Percentiles rank a stretch among this genome's conserved stretches.
Evolutionary conservation across 163 green algal species (phyloP).

Genomic region (Trebouxiophyceae sp.): DNA sequence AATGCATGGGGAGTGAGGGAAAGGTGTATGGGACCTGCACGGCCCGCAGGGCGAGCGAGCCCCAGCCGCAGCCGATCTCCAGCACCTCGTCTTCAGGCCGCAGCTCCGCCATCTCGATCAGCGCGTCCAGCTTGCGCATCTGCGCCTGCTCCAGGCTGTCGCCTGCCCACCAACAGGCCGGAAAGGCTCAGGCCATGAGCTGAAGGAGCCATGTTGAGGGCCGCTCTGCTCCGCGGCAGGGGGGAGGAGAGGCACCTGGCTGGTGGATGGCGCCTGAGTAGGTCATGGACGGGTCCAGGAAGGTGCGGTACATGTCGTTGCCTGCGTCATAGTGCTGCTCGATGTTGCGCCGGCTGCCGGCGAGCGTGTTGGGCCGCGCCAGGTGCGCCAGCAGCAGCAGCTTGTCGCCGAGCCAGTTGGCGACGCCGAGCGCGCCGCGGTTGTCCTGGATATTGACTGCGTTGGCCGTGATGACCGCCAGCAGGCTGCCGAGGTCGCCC

Average conservation of each 20-base stretch:
- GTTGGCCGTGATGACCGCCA: conserved; percentile 70
- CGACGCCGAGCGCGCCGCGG: conserved; percentile 55
- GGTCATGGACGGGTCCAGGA: conserved; percentile 91
- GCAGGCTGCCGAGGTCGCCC: conserved; percentile 47
- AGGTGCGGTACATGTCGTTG: conserved; percentile 68
- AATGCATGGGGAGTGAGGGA: no score
- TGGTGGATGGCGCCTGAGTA: conserved; percentile 78
- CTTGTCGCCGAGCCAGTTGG: conserved; percentile 73
- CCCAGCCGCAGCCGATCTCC: conserved; percentile 97
- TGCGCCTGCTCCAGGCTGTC: conserved; percentile 53
- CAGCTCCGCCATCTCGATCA: conserved; percentile 70
- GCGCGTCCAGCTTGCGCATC: conserved; percentile 79
- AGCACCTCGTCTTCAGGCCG: conserved; percentile 67
- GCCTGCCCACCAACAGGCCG: conserved; percentile 12
- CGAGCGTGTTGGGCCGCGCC: conserved; percentile 70
- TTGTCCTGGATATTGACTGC: conserved; percentile 46
- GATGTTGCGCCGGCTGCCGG: conserved; percentile 77
- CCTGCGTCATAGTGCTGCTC: conserved; percentile 94
- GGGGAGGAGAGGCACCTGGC: conserved; percentile 5
- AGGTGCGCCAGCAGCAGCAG: conserved; percentile 67
- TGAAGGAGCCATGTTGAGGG: no score
- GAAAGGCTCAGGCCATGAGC: no score
- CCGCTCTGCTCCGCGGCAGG: background rate
- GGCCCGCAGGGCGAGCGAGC: conserved; percentile 67
- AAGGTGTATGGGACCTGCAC: no score